These are phyloP conservation scores for Metschnikowia peoriensis DNA, from an alignment of 805 yeast genomes.

Conservation along the genomic window DNA sequence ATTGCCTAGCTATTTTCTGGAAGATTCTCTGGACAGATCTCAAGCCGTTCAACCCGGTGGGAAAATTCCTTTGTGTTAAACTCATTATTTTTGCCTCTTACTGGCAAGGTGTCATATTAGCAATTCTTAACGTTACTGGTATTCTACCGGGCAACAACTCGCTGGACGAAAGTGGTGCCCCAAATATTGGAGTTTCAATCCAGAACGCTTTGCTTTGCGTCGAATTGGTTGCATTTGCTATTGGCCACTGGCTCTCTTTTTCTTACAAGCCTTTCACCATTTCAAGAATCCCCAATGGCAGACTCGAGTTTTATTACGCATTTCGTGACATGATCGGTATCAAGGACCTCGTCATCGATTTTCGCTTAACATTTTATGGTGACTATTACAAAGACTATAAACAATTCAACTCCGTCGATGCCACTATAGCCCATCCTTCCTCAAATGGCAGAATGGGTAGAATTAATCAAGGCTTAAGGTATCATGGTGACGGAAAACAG, in stretches of 20 bases:
- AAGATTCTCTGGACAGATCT: constrained; percentile 78
- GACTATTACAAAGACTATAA: constrained; percentile 71
- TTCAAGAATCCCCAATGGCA: constrained; percentile 60
- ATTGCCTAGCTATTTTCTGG: constrained; percentile 90
- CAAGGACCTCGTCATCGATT: constrained; percentile 78
- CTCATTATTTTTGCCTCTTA: constrained; percentile 95
- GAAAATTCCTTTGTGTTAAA: constrained; percentile 90
- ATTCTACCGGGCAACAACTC: constrained; percentile 34
- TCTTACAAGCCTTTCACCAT: constrained; percentile 70
- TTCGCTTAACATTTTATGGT: constrained; percentile 67
- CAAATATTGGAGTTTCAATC: constrained; percentile 53
- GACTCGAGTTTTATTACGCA: constrained; percentile 62
- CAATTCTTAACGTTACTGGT: constrained; percentile 50
- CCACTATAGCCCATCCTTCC: constrained; percentile 65
- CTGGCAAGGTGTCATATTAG: constrained; percentile 83
- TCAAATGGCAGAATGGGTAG: constrained; percentile 63
- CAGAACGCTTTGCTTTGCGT: constrained; percentile 79
- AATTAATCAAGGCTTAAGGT: constrained; percentile 79
- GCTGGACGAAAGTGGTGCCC: constrained; percentile 25
- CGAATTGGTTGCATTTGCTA: constrained; percentile 82
- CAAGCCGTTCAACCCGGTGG: constrained; percentile 80
- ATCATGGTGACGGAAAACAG: constrained; percentile 70
- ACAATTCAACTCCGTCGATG: constrained; percentile 78
- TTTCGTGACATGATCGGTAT: constrained; percentile 72
- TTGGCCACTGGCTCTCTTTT: constrained; percentile 87